Evolutionary conservation across 371 early-diverging fungal species (phyloP).

Genomic region (Rhizopus stolonifer): DNA sequence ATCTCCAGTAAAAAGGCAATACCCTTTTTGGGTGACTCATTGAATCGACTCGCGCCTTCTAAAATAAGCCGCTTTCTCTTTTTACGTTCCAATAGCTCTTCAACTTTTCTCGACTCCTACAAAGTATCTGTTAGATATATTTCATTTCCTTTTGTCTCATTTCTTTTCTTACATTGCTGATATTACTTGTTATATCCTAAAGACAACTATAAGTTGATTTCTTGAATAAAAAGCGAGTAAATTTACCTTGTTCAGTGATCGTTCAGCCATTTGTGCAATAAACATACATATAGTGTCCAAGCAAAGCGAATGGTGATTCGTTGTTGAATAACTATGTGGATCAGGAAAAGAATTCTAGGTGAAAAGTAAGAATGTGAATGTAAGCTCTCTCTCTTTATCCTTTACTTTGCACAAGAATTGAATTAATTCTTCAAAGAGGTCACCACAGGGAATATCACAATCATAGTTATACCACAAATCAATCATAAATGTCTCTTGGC

Average conservation of each 20-base stretch:
- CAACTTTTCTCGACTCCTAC: neutral
- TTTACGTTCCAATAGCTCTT: constrained; percentile 38
- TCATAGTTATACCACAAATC: constrained; percentile 96
- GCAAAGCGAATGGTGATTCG: constrained; percentile 66
- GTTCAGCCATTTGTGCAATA: constrained; percentile 76
- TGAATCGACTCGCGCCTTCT: constrained; percentile 81
- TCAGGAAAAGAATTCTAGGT: constrained; percentile 75
- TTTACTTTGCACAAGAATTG: constrained; percentile 68
- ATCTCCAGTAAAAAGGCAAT: constrained; percentile 66
- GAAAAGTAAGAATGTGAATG: no score
- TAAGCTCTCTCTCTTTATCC: no score
- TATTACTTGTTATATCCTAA: constrained; percentile 7
- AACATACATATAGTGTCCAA: constrained; percentile 81
- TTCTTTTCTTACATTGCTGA: constrained; percentile 27
- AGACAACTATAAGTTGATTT: neutral
- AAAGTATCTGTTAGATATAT: neutral
- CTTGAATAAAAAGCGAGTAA: neutral
- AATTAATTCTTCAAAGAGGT: constrained; percentile 86
- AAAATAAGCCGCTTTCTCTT: constrained; percentile 71
- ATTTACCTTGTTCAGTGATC: constrained; percentile 45
- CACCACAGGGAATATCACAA: constrained; percentile 76
- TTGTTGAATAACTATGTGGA: constrained; percentile 62
- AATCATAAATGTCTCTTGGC: constrained; percentile 73
- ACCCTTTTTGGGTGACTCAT: constrained; percentile 83
- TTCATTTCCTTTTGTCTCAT: neutral